These are phyloP conservation scores for Linanthus parryae DNA, from an alignment of 148 eudicot species.

Conservation along the genomic window DNA sequence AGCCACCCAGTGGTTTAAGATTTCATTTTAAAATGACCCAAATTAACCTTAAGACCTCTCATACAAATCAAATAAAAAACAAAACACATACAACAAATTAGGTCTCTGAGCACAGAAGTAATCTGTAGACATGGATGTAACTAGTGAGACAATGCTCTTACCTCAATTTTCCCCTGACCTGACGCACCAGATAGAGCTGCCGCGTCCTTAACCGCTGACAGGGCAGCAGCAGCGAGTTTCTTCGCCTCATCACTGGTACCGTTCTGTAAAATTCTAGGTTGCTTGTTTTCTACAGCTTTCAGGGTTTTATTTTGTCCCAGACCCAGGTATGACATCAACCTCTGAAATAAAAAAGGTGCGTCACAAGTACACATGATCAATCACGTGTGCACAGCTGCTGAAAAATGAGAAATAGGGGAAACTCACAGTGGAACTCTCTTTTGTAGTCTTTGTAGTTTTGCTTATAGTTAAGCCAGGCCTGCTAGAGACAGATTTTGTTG, in stretches of 20 bases:
- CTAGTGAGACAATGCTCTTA: constrained; percentile 14
- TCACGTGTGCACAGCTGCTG: not conserved
- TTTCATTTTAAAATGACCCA: too few species aligned
- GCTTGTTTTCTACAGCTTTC: constrained; percentile 16
- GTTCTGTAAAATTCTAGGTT: constrained; percentile 24
- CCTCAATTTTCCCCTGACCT: constrained; percentile 77
- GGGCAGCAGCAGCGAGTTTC: constrained; percentile 86
- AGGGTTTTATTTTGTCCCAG: constrained; percentile 44
- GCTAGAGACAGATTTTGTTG: constrained; percentile 48
- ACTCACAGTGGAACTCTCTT: constrained; percentile 39
- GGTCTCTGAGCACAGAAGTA: not conserved
- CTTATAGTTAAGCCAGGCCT: constrained; percentile 27
- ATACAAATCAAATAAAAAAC: not conserved
- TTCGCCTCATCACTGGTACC: constrained; percentile 63
- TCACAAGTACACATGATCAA: not conserved
- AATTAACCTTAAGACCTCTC: too few species aligned
- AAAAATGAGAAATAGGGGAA: not conserved
- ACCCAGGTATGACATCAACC: constrained; percentile 77
- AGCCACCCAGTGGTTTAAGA: too few species aligned
- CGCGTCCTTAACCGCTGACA: constrained; percentile 69
- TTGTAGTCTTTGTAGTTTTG: constrained; percentile 24
- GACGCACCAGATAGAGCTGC: constrained; percentile 39
- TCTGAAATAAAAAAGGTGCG: constrained; percentile 24
- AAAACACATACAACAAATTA: not conserved
- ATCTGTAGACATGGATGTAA: not conserved